Evolutionary conservation across 805 yeast species (phyloP), one percentile per base, ranked within the genome.

Genomic region (Isabelozyma pseudorhagii): DNA sequence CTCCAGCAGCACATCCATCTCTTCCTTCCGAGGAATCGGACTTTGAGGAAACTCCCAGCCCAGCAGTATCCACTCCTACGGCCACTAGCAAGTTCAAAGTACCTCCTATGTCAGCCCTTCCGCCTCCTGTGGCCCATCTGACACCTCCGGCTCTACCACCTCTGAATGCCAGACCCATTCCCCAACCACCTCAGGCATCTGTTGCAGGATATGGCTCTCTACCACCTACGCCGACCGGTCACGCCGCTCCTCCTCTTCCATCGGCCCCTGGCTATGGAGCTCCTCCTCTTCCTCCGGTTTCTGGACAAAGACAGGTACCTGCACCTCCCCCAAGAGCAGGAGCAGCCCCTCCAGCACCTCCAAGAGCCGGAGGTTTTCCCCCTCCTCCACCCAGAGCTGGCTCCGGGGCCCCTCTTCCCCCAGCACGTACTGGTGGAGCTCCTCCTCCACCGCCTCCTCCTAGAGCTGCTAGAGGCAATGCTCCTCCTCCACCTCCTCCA

Each of bases 401-500:
- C 1, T 54, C 60, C 28, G 44, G 50, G 31, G 44, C 46, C 17
- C 55, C 42, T 11, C 52, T 57, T 11, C 50, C 59, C 14, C 63
- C 67, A 8, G 64, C 67, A 36, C 54, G 31, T 59, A 51, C 42
- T 4, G 18, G 40, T 3, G 40, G 18, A 11, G 40, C 59, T 3
- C 63, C 59, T 13, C 64, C 62, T 29, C 64, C 66, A 14, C 62
- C 59, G 8, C 54, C 61, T 9, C 64, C 68, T 8, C 59, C 63
- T 39, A 51, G 58, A 18, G 45, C 54, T 41, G 53, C 56, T 44
- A 46, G 56, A 5, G 50, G 51, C 25, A 57, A 55, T 8, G 56
- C 58, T 8, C 63, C 69, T 2, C 71, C 72, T 14, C 67, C 69
- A 2, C 70, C 71, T 4, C 71, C 72, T 11, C 60, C 68, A 27